These are phyloP conservation scores for Schwanniomyces polymorphus DNA, from an alignment of 805 yeast species.

Conservation along the genomic window DNA sequence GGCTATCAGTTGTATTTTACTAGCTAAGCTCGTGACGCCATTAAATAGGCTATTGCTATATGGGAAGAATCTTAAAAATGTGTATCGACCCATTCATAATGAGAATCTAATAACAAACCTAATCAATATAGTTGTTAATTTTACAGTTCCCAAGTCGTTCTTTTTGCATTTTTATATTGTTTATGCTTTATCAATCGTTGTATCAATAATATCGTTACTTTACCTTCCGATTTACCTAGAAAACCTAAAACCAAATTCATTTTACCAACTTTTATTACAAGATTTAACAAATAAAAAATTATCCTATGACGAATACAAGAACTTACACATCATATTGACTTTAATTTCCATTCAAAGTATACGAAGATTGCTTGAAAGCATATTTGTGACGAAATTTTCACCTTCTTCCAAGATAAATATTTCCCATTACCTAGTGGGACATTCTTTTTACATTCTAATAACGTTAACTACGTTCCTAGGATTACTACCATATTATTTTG, in stretches of 20 bases:
- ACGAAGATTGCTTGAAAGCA: constrained; percentile 58
- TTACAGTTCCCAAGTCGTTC: constrained; percentile 62
- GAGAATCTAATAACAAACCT: not conserved
- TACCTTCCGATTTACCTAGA: not conserved
- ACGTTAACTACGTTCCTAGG: constrained; percentile 35
- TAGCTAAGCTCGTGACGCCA: constrained; percentile 13
- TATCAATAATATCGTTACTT: constrained; percentile 17
- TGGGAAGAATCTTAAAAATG: constrained; percentile 17
- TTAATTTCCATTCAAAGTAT: constrained; percentile 47
- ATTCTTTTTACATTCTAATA: constrained; percentile 55
- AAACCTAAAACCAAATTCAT: not conserved
- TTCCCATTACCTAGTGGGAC: constrained; percentile 65
- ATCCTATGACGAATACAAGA: constrained; percentile 1
- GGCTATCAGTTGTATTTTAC: constrained; percentile 9
- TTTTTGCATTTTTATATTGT: constrained; percentile 63
- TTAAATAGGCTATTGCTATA: constrained; percentile 19
- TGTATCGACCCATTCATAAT: no score
- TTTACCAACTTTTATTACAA: not conserved
- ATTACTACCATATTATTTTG: constrained; percentile 11
- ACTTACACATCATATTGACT: constrained; percentile 18
- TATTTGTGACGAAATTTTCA: constrained; percentile 48
- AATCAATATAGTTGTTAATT: constrained; percentile 12
- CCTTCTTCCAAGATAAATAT: constrained; percentile 56
- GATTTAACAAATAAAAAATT: not conserved
- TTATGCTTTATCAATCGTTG: constrained; percentile 26